Evolutionary conservation across 2,329 filamentous ascomycete genomes (phyloP).

Genomic region (Sphaerulina vaccinii): DNA sequence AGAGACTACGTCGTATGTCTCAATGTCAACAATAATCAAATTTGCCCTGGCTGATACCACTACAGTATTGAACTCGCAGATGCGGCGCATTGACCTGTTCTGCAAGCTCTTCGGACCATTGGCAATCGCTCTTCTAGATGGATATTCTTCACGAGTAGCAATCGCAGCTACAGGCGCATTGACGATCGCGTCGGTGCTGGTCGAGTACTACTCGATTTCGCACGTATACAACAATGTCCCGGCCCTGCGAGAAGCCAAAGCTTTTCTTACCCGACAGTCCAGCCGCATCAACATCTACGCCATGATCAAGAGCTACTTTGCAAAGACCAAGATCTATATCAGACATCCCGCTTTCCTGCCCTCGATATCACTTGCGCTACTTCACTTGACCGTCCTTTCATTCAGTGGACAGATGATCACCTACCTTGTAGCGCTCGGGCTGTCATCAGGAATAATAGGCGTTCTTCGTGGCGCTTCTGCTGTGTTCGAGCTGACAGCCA

Average conservation of each 20-base stretch:
- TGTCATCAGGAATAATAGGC: slow-evolving; percentile 54
- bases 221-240: slow-evolving; percentile 41
- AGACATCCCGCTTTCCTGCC: slow-evolving; percentile 58
- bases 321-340: slow-evolving; percentile 46
- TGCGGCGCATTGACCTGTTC: slow-evolving; percentile 59
- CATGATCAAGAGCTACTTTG: slow-evolving; percentile 15
- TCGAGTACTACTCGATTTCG: slow-evolving; percentile 57
- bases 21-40: not conserved
- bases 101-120: slow-evolving; percentile 59
- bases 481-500: slow-evolving; percentile 59
- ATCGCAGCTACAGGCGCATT: slow-evolving; percentile 52
- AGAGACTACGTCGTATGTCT: slow-evolving; percentile 23
- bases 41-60: slow-evolving; percentile 20
- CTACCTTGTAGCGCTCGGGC: slow-evolving; percentile 53
- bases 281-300: slow-evolving; percentile 4
- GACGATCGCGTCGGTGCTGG: slow-evolving; percentile 48
- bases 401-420: slow-evolving; percentile 65
- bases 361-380: slow-evolving; percentile 58
- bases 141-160: slow-evolving; percentile 50
- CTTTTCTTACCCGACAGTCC: not conserved
- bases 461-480: slow-evolving; percentile 55
- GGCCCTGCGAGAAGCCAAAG: slow-evolving; percentile 25
- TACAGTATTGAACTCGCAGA: slow-evolving; percentile 55
- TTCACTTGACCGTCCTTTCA: slow-evolving; percentile 62
- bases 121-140: slow-evolving; percentile 51